A percentile compares a stretch with the other conserved stretches of the same genome.
phyloP scores from a whole-genome alignment of 805 yeast species.

The Wickerhamiella nectarea region DNA sequence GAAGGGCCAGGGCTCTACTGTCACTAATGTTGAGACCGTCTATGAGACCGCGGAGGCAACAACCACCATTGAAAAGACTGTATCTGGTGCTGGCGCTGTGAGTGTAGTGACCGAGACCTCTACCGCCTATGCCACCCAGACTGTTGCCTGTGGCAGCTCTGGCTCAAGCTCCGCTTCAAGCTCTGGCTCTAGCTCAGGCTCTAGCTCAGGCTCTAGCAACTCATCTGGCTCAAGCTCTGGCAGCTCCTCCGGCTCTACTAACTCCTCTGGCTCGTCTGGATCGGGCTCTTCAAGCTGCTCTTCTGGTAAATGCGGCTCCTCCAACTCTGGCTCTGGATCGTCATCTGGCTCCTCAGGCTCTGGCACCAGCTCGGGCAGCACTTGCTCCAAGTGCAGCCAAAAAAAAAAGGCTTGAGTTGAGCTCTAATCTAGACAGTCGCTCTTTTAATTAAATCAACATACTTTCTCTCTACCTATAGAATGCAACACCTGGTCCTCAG shows the following conservation, averaged over 20 bases:
- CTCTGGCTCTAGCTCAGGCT: background rate
- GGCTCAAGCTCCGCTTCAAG: background rate
- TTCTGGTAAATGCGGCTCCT: background rate
- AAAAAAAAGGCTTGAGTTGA: too few relatives aligned
- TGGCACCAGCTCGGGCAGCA: background rate
- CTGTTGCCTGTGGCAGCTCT: conserved; percentile 1
- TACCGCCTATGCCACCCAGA: background rate
- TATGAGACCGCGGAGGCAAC: background rate
- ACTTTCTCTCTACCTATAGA: background rate
- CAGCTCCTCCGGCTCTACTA: background rate
- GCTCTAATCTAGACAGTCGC: background rate
- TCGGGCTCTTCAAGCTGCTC: background rate
- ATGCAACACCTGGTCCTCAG: too few relatives aligned
- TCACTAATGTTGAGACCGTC: background rate
- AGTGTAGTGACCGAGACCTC: background rate
- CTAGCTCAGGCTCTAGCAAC: background rate
- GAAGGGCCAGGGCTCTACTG: conserved; percentile 1
- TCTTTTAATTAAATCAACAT: background rate
- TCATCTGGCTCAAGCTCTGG: background rate
- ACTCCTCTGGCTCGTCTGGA: background rate
- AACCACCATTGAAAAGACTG: conserved; percentile 2
- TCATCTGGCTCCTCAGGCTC: background rate
- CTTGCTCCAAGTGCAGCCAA: too few relatives aligned
- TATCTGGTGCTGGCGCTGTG: background rate
- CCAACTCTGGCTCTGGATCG: background rate